phyloP scores from a whole-genome alignment of 2,329 filamentous ascomycete species.

The Penicillium fuscoglaucum region DNA sequence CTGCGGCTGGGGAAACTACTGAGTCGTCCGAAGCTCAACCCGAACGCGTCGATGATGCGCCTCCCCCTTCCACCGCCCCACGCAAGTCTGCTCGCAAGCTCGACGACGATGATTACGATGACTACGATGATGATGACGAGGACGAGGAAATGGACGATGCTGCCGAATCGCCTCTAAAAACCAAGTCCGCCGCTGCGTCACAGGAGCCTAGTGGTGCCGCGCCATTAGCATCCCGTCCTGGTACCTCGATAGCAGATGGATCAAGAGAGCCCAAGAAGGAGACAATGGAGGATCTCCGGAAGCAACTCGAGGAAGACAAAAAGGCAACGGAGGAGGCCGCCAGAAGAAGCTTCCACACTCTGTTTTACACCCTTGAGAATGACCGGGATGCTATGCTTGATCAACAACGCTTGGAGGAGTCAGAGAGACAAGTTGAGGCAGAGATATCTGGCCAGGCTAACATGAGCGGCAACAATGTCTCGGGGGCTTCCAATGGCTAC shows the following conservation, averaged over 20 bases:
- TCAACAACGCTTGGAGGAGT: slow-evolving; percentile 94
- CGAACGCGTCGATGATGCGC: slow-evolving; percentile 53
- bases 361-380: slow-evolving; percentile 94
- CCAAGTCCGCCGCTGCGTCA: slow-evolving; percentile 52
- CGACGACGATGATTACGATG: slow-evolving; percentile 75
- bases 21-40: slow-evolving; percentile 30
- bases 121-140: slow-evolving; percentile 63
- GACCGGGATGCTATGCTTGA: slow-evolving; percentile 96
- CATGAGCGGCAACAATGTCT: slow-evolving; percentile 56
- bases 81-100: slow-evolving; percentile 69
- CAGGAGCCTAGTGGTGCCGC: slow-evolving; percentile 62
- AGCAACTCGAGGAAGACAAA: slow-evolving; percentile 88
- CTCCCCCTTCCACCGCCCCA: slow-evolving; percentile 43
- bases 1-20: slow-evolving; percentile 51
- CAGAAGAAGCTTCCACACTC: slow-evolving; percentile 84
- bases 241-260: slow-evolving; percentile 63
- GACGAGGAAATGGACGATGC: slow-evolving; percentile 57
- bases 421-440: slow-evolving; percentile 91
- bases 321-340: slow-evolving; percentile 87
- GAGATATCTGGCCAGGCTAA: slow-evolving; percentile 73
- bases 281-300: slow-evolving; percentile 82
- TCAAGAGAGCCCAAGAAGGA: slow-evolving; percentile 59
- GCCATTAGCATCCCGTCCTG: slow-evolving; percentile 68
- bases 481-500: slow-evolving; percentile 64
- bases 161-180: slow-evolving; percentile 53